phyloP scores from a whole-genome alignment of 208 protist species.

The Dictyostelium gargantuum region DNA sequence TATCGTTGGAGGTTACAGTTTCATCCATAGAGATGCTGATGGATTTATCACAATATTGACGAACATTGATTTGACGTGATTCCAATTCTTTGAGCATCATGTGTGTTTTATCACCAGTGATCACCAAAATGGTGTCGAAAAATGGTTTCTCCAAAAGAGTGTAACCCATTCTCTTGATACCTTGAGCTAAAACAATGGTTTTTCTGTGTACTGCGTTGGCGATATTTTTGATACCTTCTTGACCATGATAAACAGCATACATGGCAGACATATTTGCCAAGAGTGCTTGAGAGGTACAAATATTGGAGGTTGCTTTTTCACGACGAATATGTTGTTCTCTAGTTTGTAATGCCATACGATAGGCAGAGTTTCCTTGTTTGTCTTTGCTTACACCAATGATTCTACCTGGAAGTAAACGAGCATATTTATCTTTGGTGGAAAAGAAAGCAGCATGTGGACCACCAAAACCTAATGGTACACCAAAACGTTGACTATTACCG shows the following conservation, averaged over 20 bases:
- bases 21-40: conserved; percentile 95
- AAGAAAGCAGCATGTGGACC: conserved; percentile 98
- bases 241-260: conserved; percentile 98
- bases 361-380: conserved; percentile 88
- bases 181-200: conserved; percentile 88
- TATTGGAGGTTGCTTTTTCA: conserved; percentile 92
- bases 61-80: conserved; percentile 89
- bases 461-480: conserved; percentile 92
- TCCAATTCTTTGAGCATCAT: conserved; percentile 84
- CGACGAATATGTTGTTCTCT: conserved; percentile 98
- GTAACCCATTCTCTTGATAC: conserved; percentile 87
- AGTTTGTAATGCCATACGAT: conserved; percentile 97
- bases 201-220: conserved; percentile 90
- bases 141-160: conserved; percentile 67
- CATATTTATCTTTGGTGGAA: conserved; percentile 89
- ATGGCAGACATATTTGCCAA: conserved; percentile 96
- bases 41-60: conserved; percentile 84
- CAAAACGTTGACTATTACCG: conserved; percentile 95
- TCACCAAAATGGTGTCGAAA: conserved; percentile 93
- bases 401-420: conserved; percentile 93
- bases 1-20: conserved; percentile 88
- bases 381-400: conserved; percentile 97
- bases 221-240: conserved; percentile 93
- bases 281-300: conserved; percentile 98
- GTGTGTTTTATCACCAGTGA: conserved; percentile 81